Evolutionary conservation across 2,329 filamentous ascomycete species (phyloP).

Genomic region (Alternaria brassicicola): DNA sequence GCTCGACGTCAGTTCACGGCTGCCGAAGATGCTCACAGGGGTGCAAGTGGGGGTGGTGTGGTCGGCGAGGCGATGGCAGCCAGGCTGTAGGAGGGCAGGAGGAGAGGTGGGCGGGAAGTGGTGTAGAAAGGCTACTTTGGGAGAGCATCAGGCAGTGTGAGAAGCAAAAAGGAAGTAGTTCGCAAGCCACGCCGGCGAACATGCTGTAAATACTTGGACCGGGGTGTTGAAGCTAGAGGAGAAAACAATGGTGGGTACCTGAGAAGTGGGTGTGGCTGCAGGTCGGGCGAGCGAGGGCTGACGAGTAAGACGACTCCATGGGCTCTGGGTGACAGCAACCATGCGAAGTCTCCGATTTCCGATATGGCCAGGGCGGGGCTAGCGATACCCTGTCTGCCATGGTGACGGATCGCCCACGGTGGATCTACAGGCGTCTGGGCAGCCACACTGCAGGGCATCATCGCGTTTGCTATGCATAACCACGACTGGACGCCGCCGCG

Average conservation of each 20-base stretch:
- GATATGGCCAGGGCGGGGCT: constrained; percentile 43
- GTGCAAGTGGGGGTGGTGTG: constrained; percentile 29
- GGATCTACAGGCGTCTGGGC: constrained; percentile 44
- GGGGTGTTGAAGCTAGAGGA: constrained; percentile 31
- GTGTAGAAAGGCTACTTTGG: constrained; percentile 40
- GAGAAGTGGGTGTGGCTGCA: constrained; percentile 46
- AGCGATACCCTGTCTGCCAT: constrained; percentile 41
- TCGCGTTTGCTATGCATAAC: constrained; percentile 16
- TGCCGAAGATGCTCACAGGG: constrained; percentile 9
- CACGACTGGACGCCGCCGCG: constrained; percentile 5
- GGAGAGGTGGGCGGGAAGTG: constrained; percentile 25
- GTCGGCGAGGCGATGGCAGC: constrained; percentile 26
- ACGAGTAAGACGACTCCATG: constrained; percentile 32
- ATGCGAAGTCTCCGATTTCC: constrained; percentile 47
- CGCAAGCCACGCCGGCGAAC: constrained; percentile 44
- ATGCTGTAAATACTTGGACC: constrained; percentile 37
- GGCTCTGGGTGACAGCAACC: constrained; percentile 33
- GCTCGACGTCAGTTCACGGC: constrained; percentile 27
- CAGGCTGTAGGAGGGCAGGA: constrained; percentile 25
- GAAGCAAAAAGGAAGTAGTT: constrained; percentile 40
- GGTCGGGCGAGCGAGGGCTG: constrained; percentile 31
- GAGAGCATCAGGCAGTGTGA: constrained; percentile 31
- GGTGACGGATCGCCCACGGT: constrained; percentile 47
- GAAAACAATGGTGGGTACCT: constrained; percentile 40
- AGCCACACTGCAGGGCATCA: constrained; percentile 44